Base-by-base conservation (phyloP, 345 rosid genomes). In the Hevea brasiliensis region DNA sequence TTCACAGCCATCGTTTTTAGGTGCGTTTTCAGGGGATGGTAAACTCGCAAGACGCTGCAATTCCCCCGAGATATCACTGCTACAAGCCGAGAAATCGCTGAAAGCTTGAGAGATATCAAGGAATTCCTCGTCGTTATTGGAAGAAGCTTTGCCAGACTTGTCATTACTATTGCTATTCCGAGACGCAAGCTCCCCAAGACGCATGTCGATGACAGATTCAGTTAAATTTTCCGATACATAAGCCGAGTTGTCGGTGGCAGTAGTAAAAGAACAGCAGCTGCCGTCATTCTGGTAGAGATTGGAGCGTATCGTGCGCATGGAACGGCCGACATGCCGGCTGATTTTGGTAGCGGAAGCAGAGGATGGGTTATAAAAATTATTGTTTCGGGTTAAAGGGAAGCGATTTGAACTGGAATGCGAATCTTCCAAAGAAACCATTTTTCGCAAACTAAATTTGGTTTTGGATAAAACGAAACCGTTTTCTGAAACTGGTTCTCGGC, bases 41-140 rank as follows among this genome's bases (percentile, higher is more conserved):
- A 91, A 62, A 81, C 85, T 62, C 17, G 99, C 99, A 61, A 95
- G 92, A n/a, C 98, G 86, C 62, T 86, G 94, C 29, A 95, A 67
- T 87, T 95, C 99, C 11, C 98, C 98, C 32, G 99, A 95, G 64
- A 95, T 92, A 78, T 95, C 98, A 56, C 97, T 89, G 79, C 94
- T 89, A 45, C 94, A 94, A 1, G 71, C 89, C 56, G 99, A 95
- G 67, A 88, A 92, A 75, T 90, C 98, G 55, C 93, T 89, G 74
- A 95, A 92, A 1, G 89, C 90, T 65, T 87, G 92, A 1, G 99
- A 89, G 54, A 95, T 84, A 61, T 95, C 91, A 37, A 92, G 85
- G 71, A 89, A 86, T 48, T 75, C 91, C 48, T 86, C 91, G 18
- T 50, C 81, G 2, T 84, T 74, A 18, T 41, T 64, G 0, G 84